phyloP scores from a whole-genome alignment of 2,329 filamentous ascomycete species.

The Verticillium zaregamsianum region DNA sequence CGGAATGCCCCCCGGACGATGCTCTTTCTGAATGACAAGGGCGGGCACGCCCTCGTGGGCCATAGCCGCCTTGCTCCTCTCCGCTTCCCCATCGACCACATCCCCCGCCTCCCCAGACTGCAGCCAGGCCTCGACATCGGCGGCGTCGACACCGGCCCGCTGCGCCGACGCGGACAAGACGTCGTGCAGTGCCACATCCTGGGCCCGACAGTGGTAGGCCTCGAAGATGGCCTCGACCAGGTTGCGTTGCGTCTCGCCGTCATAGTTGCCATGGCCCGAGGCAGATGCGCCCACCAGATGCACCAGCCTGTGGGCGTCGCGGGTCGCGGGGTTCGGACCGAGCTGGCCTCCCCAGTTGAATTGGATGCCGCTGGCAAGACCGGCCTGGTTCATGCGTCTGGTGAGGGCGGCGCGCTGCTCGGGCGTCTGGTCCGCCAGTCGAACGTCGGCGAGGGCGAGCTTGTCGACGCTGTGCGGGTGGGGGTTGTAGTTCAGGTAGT shows the following conservation, averaged over 20 bases:
- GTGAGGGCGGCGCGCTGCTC: constrained; percentile 21
- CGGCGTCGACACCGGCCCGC: constrained; percentile 13
- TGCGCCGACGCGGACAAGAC: constrained; percentile 17
- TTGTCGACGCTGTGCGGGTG: constrained; percentile 18
- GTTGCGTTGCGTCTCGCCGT: constrained; percentile 7
- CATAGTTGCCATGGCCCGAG: constrained; percentile 3
- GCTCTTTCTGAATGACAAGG: constrained; percentile 10
- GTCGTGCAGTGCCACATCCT: constrained; percentile 21
- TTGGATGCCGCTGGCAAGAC: constrained; percentile 25
- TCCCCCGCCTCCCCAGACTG: constrained; percentile 1
- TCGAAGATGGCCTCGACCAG: constrained; percentile 22
- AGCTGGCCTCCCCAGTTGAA: constrained; percentile 27
- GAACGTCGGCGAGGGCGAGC: constrained; percentile 15
- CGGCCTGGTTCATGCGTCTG: constrained; percentile 21
- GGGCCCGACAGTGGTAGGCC: constrained; percentile 24
- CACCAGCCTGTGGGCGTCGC: constrained; percentile 28
- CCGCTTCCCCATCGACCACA: constrained; percentile 12
- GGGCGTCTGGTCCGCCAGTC: constrained; percentile 17
- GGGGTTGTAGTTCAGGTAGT: constrained; percentile 28
- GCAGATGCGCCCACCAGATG: constrained; percentile 12
- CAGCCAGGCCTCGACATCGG: constrained; percentile 10
- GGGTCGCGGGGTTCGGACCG: constrained; percentile 21
- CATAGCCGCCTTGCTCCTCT: constrained; percentile 2
- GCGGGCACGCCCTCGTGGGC: constrained; percentile 13
- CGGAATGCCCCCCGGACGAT: constrained; percentile 9